Conservation (phyloP, 768 basidiomycete species). For the Termitomyces heimii region DNA sequence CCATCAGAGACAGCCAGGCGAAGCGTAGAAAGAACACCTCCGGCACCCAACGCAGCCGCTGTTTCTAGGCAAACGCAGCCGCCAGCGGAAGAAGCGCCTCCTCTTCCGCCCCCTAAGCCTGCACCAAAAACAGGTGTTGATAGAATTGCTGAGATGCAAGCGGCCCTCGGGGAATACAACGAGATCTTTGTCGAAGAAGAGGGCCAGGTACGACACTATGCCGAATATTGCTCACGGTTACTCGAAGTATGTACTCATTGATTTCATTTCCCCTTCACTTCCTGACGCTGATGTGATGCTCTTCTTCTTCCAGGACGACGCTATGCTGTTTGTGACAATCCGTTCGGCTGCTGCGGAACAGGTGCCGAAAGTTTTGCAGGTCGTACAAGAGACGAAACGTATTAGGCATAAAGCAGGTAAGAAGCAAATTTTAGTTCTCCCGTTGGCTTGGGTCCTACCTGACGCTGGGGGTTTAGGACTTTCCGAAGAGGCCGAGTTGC, state of each 20-base stretch:
- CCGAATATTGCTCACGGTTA: conserved; percentile 55
- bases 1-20: conserved; percentile 12
- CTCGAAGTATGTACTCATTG: conserved; percentile 41
- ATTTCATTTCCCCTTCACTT: neutral
- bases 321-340: conserved; percentile 75
- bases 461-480: conserved; percentile 24
- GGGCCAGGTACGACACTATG: conserved; percentile 61
- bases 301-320: conserved; percentile 50
- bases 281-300: neutral
- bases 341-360: conserved; percentile 55
- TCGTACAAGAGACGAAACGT: conserved; percentile 79
- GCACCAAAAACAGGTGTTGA: conserved; percentile 61
- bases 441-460: neutral
- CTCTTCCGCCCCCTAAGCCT: conserved; percentile 50
- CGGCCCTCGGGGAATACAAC: conserved; percentile 62
- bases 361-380: conserved; percentile 74
- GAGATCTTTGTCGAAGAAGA: conserved; percentile 69
- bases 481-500: conserved; percentile 53
- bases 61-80: neutral
- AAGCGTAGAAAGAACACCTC: neutral
- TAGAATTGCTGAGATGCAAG: conserved; percentile 68
- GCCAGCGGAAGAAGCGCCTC: conserved; percentile 25
- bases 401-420: conserved; percentile 67
- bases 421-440: conserved; percentile 6
- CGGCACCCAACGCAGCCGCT: neutral